Evolutionary conservation across 768 basidiomycete genomes (phyloP), one percentile per base, ranked within the genome.

Genomic region (Hortiboletus campestris): DNA sequence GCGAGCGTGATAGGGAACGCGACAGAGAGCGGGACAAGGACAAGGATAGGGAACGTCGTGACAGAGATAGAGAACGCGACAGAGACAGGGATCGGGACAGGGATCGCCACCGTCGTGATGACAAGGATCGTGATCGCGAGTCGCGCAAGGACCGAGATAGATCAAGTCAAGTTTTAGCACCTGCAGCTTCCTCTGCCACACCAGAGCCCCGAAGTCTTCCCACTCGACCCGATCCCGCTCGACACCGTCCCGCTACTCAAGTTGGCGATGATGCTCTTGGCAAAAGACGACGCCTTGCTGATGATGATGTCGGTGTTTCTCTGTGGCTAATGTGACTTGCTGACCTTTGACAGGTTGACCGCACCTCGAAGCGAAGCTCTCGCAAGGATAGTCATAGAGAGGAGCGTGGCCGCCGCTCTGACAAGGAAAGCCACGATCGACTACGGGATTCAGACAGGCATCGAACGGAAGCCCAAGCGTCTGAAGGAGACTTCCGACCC

Each of bases 371-470:
- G 69, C 85, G 90, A n/a, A 82, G 83, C 55, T 86, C 89, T 54
- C 84, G 90, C 46, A 89, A 88, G 66, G 89, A 91, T 3, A 72
- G 81, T 31, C 87, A 89, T 64, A 83, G 89, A 46, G 90, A 91
- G 52, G 89, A 91, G 38, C 80, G 89, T 35, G 74, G 74, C 58
- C 83, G 89, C 28, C 82, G 89, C 49, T 74, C 76, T 13, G 89
- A 90, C 42, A 89, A 89, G 67, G 88, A 90, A 44, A 69, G 77
- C 28, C 81, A 84, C 55, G 88, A 89, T 31, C 79, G 87, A 45
- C 75, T 71, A 29, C 81, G 86, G 51, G 89, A 91, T 22, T 81
- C 84, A 3, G 80, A 89, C 58, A 78, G 89, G 52, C 80, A 87
- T 41, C 72, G 80, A 47, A 84, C 80, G 57, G 88, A 89, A 51